These are phyloP conservation scores for Lantana camara DNA, from an alignment of 257 asterid species.

Conservation along the genomic window DNA sequence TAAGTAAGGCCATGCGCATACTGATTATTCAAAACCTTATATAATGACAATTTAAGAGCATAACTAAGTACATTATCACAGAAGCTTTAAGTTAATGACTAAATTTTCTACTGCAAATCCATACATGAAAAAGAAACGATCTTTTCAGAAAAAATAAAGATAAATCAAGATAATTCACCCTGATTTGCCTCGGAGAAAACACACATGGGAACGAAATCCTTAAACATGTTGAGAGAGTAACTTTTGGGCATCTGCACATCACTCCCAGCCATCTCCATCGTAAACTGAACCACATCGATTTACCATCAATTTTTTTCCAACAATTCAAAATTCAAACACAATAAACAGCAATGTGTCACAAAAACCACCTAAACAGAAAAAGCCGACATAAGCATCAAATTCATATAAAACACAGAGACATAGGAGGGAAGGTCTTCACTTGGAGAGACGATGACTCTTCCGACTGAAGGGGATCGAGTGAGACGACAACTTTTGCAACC, in stretches of 20 bases:
- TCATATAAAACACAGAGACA: background rate
- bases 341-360: background rate
- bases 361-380: background rate
- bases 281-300: constrained; percentile 42
- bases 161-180: constrained; percentile 38
- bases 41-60: background rate
- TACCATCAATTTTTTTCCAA: background rate
- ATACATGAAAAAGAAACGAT: background rate
- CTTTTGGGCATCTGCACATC: constrained; percentile 60
- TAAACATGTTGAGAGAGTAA: constrained; percentile 67
- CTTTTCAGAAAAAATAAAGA: background rate
- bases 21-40: background rate
- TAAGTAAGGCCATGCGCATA: background rate
- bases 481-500: constrained; percentile 73
- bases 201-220: constrained; percentile 79
- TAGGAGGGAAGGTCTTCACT: constrained; percentile 27
- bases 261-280: constrained; percentile 70
- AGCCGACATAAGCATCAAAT: background rate
- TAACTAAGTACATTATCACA: background rate
- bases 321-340: background rate
- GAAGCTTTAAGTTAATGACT: background rate
- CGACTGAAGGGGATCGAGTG: constrained; percentile 68
- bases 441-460: constrained; percentile 50
- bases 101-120: background rate
- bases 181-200: constrained; percentile 61